Conservation (phyloP, 2,329 filamentous ascomycete species). For the Paradendryphiella salina region DNA sequence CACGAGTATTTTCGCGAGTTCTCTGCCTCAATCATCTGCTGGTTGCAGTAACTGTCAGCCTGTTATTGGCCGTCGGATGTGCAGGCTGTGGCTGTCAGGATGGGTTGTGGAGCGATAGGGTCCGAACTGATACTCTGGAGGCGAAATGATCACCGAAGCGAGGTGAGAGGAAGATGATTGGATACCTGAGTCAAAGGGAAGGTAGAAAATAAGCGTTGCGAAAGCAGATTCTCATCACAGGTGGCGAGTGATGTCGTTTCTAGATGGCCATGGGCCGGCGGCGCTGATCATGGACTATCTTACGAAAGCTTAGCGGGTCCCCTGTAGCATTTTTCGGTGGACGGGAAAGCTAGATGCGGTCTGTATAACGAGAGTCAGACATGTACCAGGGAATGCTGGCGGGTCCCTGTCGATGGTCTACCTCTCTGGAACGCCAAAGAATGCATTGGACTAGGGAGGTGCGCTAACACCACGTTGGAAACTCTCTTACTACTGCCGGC, state of each 20-base stretch:
- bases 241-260: constrained; percentile 45
- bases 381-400: constrained; percentile 1
- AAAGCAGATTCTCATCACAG: constrained; percentile 29
- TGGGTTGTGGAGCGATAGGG: constrained; percentile 36
- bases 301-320: constrained; percentile 39
- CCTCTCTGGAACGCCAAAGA: constrained; percentile 2
- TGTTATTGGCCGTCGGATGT: constrained; percentile 35
- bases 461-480: constrained; percentile 1
- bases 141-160: constrained; percentile 42
- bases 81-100: constrained; percentile 37
- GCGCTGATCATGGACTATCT: constrained; percentile 37
- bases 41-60: constrained; percentile 15
- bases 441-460: neutral
- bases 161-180: constrained; percentile 18
- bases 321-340: constrained; percentile 17
- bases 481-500: constrained; percentile 3
- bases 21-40: constrained; percentile 45
- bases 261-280: constrained; percentile 42
- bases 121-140: constrained; percentile 41
- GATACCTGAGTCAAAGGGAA: constrained; percentile 22
- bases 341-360: constrained; percentile 8
- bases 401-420: constrained; percentile 3
- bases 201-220: constrained; percentile 26
- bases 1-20: constrained; percentile 34
- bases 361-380: constrained; percentile 11